Conservation (phyloP, 257 asterid species). For the Apocynum venetum region DNA sequence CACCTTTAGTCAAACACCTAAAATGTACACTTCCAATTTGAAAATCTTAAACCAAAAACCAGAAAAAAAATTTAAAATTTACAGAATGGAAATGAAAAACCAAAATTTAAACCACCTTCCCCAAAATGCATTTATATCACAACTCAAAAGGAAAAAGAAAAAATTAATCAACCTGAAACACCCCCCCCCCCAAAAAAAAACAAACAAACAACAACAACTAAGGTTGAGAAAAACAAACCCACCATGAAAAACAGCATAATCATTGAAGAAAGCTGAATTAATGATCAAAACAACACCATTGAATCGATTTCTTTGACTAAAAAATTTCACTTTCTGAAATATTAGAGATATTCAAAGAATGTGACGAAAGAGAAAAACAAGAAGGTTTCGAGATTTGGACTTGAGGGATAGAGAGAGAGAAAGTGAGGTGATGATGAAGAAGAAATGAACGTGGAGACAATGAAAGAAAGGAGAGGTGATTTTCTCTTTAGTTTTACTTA, state of each 20-base stretch:
- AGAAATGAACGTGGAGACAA: conserved; percentile 12
- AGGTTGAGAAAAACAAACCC: conserved; percentile 11
- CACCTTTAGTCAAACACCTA: conserved; percentile 1
- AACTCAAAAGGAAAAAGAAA: background rate
- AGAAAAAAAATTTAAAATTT: background rate
- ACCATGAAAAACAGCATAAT: conserved; percentile 40
- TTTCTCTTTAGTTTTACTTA: conserved; percentile 15
- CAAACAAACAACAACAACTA: background rate
- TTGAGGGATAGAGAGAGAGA: conserved; percentile 21
- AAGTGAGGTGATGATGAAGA: conserved; percentile 13
- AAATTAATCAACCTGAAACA: background rate
- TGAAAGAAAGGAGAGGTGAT: conserved; percentile 14
- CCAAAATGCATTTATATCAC: conserved; percentile 1
- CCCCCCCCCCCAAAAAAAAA: background rate
- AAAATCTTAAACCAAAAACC: background rate
- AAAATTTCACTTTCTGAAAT: conserved; percentile 7
- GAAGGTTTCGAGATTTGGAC: conserved; percentile 8
- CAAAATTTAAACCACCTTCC: background rate
- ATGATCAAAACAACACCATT: conserved; percentile 5
- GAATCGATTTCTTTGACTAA: conserved; percentile 13
- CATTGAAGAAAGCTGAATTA: conserved; percentile 48
- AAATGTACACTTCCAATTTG: background rate
- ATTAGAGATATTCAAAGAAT: background rate
- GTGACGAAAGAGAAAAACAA: background rate
- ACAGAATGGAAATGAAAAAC: background rate